Evolutionary conservation across 192 early-diverging fungal genomes (phyloP), one percentile per base, ranked within the genome.

Genomic region (Diversispora epigaea): DNA sequence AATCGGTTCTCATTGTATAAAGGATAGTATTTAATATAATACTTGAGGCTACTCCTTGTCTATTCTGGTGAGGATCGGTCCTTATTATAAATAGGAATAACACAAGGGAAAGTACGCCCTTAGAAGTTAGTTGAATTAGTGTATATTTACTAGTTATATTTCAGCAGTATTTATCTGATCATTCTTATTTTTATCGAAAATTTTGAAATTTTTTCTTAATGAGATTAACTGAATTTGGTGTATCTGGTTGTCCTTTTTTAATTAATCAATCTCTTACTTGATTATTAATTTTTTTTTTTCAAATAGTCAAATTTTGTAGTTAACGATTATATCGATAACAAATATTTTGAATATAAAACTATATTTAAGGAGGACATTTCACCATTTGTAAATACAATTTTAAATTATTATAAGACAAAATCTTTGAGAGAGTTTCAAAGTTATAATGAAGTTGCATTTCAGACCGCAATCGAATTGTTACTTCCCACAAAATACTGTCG

Each of bases 401-500:
- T 58, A 21, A 58, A 25, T 58, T 58, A 58, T 58, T 19, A 58
- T 58, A 58, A 58, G 56, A 19, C 56, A 58, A 58, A 58, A 58
- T 58, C 3, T 52, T 15, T 52, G 9, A 52, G 49, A 52, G 49
- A 52, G 49, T 8, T 47, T 47, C n/a, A n/a, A n/a, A 47, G n/a
- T 3, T 56, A 58, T 58, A 58, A 58, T 58, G 56, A 58, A 58
- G 12, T n/a, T n/a, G 56, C 56, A 22, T 58, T 58, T 22, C 56
- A 58, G 55, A 58, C 56, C 15, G 56, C 56, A 58, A 22, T 58
- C n/a, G 56, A 58, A 58, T 58, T 58, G 21, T 3, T 58, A 58
- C 56, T 58, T 58, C 56, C 56, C 11, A 56, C 56, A 10, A 58
- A 58, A 58, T 19, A 75, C 75, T 58, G 67, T 32, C 49, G 65